Base-by-base conservation (phyloP, 179 eudicot genomes). In the Beta lomatogona region DNA sequence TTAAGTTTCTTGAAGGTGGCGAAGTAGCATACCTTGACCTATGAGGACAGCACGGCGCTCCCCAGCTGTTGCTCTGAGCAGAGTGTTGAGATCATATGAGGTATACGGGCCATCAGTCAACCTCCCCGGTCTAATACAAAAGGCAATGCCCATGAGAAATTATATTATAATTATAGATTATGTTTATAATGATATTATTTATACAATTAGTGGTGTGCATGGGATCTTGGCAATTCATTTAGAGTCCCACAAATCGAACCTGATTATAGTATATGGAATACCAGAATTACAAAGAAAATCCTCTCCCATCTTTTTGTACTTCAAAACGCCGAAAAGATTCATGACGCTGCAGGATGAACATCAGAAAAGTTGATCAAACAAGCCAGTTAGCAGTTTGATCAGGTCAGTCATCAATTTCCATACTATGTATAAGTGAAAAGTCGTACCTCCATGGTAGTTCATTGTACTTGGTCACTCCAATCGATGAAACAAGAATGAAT, bases 81-180 rank as follows among this genome's bases (percentile, higher is more conserved):
- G 88, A 61, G 99, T 96, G 76, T 96, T 96, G 73, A 96, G 90
- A 91, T 96, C 99, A 85, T 96, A 96, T 12, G 99, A 96, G 65
- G 99, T 96, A 86, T 96, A 96, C 75, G 98, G 99, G 79, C 99
- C 98, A 85, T 96, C 99, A 53, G 99, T 96, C 83, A 96, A 83
- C 79, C 99, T 91, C 52, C 97, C 99, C 65, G 99, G 75, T 84
- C 97, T 93, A 80, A 15, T 50, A 60, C 46, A 75, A 54, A 81
- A 82, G 64, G 61, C 73, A 52, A 53, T 69, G 36, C 25, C 31
- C 12, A 52, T 46, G 6, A 67, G 79, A 66, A 66, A 69, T 79
- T 44, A 53, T 25, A 31, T 45, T 48, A 71, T 4, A 71, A 14
- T 22, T 21, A 46, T 16, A 55, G 16, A 15, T 14, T 46, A 31